Percentiles rank a stretch among this genome's conserved stretches.
These are phyloP conservation scores for Cryptosporidium muris DNA, from an alignment of 169 alveolate genomes.

Conservation along the genomic window DNA sequence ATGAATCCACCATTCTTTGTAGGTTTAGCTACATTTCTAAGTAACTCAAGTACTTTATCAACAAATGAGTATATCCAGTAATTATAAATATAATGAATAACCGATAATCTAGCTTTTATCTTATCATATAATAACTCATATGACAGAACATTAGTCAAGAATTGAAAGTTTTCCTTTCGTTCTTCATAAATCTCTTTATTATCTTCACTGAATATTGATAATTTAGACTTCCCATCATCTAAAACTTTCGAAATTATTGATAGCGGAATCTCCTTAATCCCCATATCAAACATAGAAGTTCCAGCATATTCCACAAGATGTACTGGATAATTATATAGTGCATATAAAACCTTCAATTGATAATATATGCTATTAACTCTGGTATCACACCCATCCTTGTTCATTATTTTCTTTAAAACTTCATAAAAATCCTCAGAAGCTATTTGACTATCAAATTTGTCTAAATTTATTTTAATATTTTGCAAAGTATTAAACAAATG, in stretches of 20 bases:
- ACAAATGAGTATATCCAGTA: slow-evolving; percentile 28
- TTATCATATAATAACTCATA: slow-evolving; percentile 5
- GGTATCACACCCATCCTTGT: neutral
- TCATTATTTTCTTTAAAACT: neutral
- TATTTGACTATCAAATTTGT: neutral
- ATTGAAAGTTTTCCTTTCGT: slow-evolving; percentile 8
- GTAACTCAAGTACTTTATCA: slow-evolving; percentile 17
- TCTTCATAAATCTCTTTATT: neutral
- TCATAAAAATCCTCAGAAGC: slow-evolving; percentile 10
- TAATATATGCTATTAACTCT: neutral
- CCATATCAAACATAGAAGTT: slow-evolving; percentile 8
- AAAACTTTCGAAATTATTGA: neutral
- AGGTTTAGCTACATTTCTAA: slow-evolving; percentile 57
- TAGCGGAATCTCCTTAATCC: slow-evolving; percentile 5
- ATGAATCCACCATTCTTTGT: slow-evolving; percentile 39
- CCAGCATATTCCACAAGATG: slow-evolving; percentile 2
- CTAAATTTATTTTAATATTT: neutral
- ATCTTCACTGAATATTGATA: slow-evolving; percentile 8
- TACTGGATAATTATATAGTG: slow-evolving; percentile 49
- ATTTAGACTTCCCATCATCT: slow-evolving; percentile 25
- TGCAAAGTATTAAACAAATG: slow-evolving; percentile 33
- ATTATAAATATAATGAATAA: slow-evolving; percentile 24
- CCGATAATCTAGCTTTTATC: slow-evolving; percentile 6
- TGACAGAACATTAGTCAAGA: neutral
- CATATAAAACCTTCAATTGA: neutral